These are phyloP conservation scores for Rhizopus microsporus DNA, from an alignment of 371 early-diverging fungal species.

Conservation along the genomic window DNA sequence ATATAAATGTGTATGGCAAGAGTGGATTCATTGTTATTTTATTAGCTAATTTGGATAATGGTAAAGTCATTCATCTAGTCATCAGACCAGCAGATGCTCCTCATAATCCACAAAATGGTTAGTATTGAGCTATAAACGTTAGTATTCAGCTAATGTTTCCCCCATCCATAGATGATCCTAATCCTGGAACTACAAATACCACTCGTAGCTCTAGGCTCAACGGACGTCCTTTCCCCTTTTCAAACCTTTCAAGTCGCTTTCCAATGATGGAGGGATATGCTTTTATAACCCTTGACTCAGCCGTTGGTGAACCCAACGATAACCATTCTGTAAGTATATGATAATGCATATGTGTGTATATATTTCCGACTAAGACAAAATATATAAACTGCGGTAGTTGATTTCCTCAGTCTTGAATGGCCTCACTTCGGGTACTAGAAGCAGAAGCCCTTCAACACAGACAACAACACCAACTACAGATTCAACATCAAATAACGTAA, in stretches of 20 bases:
- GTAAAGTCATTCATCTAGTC: conserved; percentile 64
- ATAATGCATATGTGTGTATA: neutral
- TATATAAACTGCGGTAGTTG: conserved; percentile 1
- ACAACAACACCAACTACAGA: neutral
- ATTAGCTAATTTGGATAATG: conserved; percentile 55
- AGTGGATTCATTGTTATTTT: neutral
- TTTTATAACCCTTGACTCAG: conserved; percentile 46
- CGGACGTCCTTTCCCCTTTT: conserved; percentile 1
- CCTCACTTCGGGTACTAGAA: neutral
- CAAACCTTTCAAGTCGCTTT: conserved; percentile 11
- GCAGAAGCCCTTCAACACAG: neutral
- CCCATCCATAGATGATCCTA: conserved; percentile 21
- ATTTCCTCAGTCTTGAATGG: conserved; percentile 1
- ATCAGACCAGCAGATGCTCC: conserved; percentile 59
- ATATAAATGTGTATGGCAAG: neutral
- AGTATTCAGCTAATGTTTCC: too few species aligned
- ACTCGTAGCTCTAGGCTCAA: neutral
- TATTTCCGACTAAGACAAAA: neutral
- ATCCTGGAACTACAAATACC: conserved; percentile 5
- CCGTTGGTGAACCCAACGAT: conserved; percentile 32
- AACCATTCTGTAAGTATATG: conserved; percentile 33
- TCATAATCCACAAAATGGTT: conserved; percentile 56
- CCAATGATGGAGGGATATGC: conserved; percentile 53
- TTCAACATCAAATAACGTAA: neutral
- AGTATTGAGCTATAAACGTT: neutral